These are phyloP conservation scores for Dictyostelium purpureum DNA, from an alignment of 78 protist genomes.

Conservation along the genomic window DNA sequence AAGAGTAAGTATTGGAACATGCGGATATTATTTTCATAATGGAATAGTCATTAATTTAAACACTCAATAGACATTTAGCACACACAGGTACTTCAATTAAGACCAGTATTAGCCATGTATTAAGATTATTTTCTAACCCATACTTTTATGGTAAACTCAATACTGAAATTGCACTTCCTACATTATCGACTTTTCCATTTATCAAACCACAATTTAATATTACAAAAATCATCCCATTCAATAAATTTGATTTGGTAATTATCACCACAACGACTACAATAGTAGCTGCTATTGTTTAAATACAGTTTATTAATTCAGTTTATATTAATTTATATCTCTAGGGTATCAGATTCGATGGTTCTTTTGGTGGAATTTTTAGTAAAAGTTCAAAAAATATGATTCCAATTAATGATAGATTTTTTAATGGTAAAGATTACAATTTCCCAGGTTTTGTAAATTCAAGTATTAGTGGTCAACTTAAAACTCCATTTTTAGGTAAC, in stretches of 20 bases:
- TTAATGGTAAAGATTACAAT: background rate
- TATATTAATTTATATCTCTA: background rate
- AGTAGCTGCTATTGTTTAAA: too few relatives aligned
- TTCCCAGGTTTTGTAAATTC: background rate
- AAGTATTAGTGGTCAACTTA: background rate
- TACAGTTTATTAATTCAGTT: background rate
- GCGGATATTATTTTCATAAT: too few relatives aligned
- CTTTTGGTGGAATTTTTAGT: background rate
- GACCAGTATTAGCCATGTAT: background rate
- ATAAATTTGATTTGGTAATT: background rate
- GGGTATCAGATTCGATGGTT: background rate
- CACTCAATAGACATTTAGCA: background rate
- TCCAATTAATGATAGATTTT: background rate
- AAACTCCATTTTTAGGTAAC: background rate
- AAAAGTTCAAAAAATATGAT: background rate
- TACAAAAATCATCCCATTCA: background rate
- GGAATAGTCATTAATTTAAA: background rate
- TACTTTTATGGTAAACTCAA: background rate
- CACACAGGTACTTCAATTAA: background rate
- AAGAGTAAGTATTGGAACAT: background rate
- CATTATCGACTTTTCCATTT: background rate
- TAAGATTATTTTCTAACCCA: background rate
- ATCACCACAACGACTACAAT: too few relatives aligned
- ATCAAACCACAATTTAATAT: background rate
- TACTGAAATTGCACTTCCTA: background rate